These are phyloP conservation scores for Blastomyces silverae DNA, from an alignment of 2,329 filamentous ascomycete species.

Conservation along the genomic window DNA sequence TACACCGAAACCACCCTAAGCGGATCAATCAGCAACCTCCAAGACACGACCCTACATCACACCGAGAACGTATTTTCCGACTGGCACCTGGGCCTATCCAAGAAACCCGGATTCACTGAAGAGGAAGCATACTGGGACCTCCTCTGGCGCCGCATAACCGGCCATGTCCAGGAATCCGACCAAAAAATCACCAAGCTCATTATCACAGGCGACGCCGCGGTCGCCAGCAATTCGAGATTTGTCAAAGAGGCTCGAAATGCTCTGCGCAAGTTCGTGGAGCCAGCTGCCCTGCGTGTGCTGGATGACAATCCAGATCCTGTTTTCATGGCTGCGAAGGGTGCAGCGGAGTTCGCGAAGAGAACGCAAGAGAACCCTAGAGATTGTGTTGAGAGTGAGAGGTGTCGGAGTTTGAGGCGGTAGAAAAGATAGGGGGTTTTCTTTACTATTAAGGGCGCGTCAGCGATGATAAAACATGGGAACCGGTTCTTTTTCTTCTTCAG, in stretches of 20 bases:
- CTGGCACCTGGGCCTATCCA: background rate
- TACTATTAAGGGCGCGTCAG: background rate
- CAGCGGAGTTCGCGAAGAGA: constrained; percentile 8
- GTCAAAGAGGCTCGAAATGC: background rate
- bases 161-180: background rate
- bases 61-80: background rate
- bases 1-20: background rate
- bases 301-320: background rate
- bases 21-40: background rate
- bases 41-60: background rate
- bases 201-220: background rate
- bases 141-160: background rate
- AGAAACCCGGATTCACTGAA: background rate
- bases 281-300: background rate
- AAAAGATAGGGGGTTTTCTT: background rate
- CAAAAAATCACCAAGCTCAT: background rate
- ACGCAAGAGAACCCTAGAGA: background rate
- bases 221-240: background rate
- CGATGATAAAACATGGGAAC: too few species aligned
- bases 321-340: constrained; percentile 2
- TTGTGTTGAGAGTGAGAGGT: background rate
- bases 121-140: background rate
- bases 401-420: background rate
- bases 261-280: background rate
- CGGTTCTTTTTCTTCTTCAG: too few species aligned